Evolutionary conservation across 23 red algal genomes (phyloP).

Genomic region (Cyanidioschyzon merolae): DNA sequence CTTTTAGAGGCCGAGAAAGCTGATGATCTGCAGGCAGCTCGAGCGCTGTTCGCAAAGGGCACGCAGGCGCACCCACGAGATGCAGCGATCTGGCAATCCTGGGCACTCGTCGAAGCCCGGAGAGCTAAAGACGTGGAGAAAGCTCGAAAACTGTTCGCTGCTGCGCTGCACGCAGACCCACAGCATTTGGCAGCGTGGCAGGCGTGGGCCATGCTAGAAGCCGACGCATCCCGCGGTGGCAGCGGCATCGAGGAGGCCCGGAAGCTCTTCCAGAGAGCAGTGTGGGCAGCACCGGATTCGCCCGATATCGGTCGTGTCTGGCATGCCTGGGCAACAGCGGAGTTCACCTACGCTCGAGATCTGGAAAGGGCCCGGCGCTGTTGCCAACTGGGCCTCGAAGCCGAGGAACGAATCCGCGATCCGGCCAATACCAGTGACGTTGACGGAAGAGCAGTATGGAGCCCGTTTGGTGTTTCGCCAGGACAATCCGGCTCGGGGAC

Average conservation of each 20-base stretch:
- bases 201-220: conserved; percentile 37
- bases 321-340: conserved; percentile 29
- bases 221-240: background rate
- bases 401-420: background rate
- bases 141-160: conserved; percentile 19
- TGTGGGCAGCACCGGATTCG: conserved; percentile 24
- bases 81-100: conserved; percentile 8
- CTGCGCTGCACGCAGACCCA: background rate
- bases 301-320: conserved; percentile 12
- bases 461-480: background rate
- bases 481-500: background rate
- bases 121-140: background rate
- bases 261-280: conserved; percentile 24
- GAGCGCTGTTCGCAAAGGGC: conserved; percentile 25
- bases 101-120: conserved; percentile 1
- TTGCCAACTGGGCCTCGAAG: conserved; percentile 14
- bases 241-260: conserved; percentile 20
- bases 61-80: conserved; percentile 9
- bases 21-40: conserved; percentile 25
- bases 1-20: conserved; percentile 5
- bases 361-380: conserved; percentile 11
- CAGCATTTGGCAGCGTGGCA: conserved; percentile 18
- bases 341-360: conserved; percentile 7
- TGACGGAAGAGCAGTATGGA: background rate
- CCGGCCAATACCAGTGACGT: background rate